A percentile compares a stretch with the other conserved stretches of the same genome.
Conservation (phyloP, 495 filamentous ascomycete species). For the Hyphodiscus hymeniophilus region DNA sequence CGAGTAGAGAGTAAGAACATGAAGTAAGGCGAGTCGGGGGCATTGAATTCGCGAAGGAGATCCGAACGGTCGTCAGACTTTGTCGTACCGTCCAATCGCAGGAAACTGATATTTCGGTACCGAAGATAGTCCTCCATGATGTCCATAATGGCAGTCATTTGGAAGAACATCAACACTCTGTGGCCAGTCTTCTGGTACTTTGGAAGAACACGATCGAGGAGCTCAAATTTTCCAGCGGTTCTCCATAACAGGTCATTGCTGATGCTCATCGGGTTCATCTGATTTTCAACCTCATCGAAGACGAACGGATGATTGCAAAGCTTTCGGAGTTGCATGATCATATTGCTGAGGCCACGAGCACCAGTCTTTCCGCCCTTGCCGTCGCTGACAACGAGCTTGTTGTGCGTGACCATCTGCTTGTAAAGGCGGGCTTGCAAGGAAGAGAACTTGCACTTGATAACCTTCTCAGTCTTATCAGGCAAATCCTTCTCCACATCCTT, state of each 20-base stretch:
- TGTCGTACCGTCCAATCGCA: slow-evolving; percentile 91
- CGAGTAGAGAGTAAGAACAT: slow-evolving; percentile 98
- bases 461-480: slow-evolving; percentile 96
- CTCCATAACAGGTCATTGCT: slow-evolving; percentile 95
- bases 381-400: slow-evolving; percentile 88
- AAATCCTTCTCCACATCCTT: slow-evolving; percentile 99
- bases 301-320: slow-evolving; percentile 99
- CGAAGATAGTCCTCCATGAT: slow-evolving; percentile 99
- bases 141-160: slow-evolving; percentile 99
- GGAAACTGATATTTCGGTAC: slow-evolving; percentile 68
- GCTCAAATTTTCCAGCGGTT: slow-evolving; percentile 93
- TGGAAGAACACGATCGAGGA: slow-evolving; percentile 84
- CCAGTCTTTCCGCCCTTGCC: slow-evolving; percentile 93
- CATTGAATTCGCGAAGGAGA: slow-evolving; percentile 81
- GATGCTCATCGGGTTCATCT: slow-evolving; percentile 82
- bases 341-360: slow-evolving; percentile 94
- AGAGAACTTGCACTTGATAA: slow-evolving; percentile 98
- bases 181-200: slow-evolving; percentile 87
- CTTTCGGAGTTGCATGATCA: slow-evolving; percentile 99
- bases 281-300: slow-evolving; percentile 93
- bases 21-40: slow-evolving; percentile 82
- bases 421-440: slow-evolving; percentile 88
- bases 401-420: slow-evolving; percentile 91
- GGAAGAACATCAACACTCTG: slow-evolving; percentile 98
- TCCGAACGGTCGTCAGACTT: slow-evolving; percentile 97